Base-by-base conservation (phyloP, 192 early-diverging fungal species). In the Cetraspora pellucida region DNA sequence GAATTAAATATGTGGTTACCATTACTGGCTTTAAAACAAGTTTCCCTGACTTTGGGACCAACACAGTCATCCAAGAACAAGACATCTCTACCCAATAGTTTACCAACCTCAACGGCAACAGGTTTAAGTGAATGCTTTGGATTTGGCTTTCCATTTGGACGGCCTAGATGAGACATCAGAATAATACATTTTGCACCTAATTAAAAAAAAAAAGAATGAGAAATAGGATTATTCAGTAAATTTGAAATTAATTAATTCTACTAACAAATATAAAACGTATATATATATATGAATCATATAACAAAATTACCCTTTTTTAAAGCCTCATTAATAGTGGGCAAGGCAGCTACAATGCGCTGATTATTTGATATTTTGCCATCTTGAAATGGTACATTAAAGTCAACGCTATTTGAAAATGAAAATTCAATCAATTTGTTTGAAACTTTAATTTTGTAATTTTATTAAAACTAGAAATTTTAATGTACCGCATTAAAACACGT, bases 311-410 rank as follows among this genome's bases (percentile, higher is more conserved):
- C 94, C 37, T 97, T 81, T 19, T 95, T 90, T 44, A 97, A 85
- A 52, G 92, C 94, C 80, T 98, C 90, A 77, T 96, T 88, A 87
- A 99, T 92, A 46, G 95, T 98, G 46, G 96, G 97, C 67, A 99
- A 81, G 54, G 97, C 97, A 58, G 94, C 95, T 50, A 88, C 89
- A 79, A 99, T 98, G 80, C 97, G 93, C 85, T 94, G 92, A 87
- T 97, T 96, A 92, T 98, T 98, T 74, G 95, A 92, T 82, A 99
- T 98, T 80, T 91, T 90, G 77, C 90, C 92, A 49, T 93, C 88
- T 78, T 93, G 91, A 78, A 97, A 93, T 59, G 97, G 97, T n/a
- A 99, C 97, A 84, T 99, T 99, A 83, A 99, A 99, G 91, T 99
- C 96, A 46, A 98, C 96, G 61, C 93, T 95, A 82, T 59, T 43